Base-by-base conservation (phyloP, 106 monocot genomes). In the Gastrodia elata region DNA sequence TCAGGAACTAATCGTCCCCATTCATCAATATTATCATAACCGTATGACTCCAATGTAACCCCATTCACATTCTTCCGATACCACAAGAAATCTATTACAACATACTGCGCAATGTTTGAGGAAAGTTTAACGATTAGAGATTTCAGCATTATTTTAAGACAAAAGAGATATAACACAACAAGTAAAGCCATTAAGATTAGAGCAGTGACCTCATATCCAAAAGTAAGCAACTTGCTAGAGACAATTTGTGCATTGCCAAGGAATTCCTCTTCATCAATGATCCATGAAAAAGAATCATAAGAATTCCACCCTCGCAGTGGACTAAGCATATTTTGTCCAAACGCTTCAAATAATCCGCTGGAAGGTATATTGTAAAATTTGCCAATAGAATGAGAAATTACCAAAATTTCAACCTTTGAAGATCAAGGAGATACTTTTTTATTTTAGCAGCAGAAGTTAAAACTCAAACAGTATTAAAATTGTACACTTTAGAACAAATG, bases 221-320 rank as follows among this genome's bases (percentile, higher is more conserved):
- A 70, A 59, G 68, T 58, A 2, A 79, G 86, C 4, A 97, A 71
- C 42, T 76, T 90, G 65, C 84, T 74, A 27, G 92, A 80, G 52
- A 88, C 44, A 56, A 92, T 61, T 39, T 88, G 78, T 25, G 96
- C 92, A 81, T 97, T 97, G 24, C 71, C 73, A 52, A 97, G 76
- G 68, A 92, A 97, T 33, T 76, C 80, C 38, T 78, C 64, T 82
- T 97, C 92, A 65, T 74, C 80, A 25, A 92, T 73, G 48, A 88
- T 75, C 96, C 96, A 97, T 18, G 88, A 90, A 73, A 90, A 97
- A 35, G 96, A 90, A 82, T 97, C 96, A 70, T 92, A 97, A 15
- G 96, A 97, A 64, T 97, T 97, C 96, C 96, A 97, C 8, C 96
- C 96, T 71, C 96, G 84, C 16, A 90, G 90, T 37, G 92, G 96